Conservation (phyloP, 129 eudicot species). For the Helichrysum umbraculigerum region DNA sequence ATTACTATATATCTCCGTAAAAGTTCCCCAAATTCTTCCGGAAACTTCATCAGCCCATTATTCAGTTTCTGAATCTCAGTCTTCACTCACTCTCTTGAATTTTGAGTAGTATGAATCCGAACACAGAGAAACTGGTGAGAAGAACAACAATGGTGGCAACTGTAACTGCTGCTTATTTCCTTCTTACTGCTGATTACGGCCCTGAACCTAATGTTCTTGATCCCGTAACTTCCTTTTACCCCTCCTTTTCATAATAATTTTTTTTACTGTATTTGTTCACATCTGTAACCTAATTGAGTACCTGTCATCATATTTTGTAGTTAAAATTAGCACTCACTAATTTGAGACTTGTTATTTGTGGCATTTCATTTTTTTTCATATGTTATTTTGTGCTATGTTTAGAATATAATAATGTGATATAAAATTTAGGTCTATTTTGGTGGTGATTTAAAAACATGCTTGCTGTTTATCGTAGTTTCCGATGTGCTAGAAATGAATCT, state of each 20-base stretch:
- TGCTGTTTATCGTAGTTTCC: too few relatives aligned
- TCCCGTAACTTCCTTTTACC: slow-evolving; percentile 50
- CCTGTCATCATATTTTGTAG: background rate
- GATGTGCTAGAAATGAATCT: too few relatives aligned
- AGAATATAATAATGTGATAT: too few relatives aligned
- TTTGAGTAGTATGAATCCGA: slow-evolving; percentile 41
- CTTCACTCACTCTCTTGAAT: too few relatives aligned
- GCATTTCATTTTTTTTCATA: background rate
- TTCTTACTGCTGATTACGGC: slow-evolving; percentile 88
- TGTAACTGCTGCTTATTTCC: slow-evolving; percentile 67
- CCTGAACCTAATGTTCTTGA: slow-evolving; percentile 85
- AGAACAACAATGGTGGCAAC: slow-evolving; percentile 90
- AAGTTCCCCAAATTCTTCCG: too few relatives aligned
- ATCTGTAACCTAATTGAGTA: slow-evolving; percentile 5
- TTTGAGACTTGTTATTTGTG: background rate
- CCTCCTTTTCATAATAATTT: background rate
- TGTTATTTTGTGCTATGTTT: background rate
- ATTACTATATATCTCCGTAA: too few relatives aligned
- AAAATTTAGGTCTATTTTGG: background rate
- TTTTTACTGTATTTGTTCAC: background rate
- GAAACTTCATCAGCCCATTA: too few relatives aligned
- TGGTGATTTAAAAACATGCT: too few relatives aligned
- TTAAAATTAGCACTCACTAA: too few relatives aligned
- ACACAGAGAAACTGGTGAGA: slow-evolving; percentile 69
- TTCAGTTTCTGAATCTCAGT: too few relatives aligned